Evolutionary conservation across 176 grass and related monocot genomes (phyloP), one percentile per base, ranked within the genome.

Genomic region (Bothriochloa decipiens): DNA sequence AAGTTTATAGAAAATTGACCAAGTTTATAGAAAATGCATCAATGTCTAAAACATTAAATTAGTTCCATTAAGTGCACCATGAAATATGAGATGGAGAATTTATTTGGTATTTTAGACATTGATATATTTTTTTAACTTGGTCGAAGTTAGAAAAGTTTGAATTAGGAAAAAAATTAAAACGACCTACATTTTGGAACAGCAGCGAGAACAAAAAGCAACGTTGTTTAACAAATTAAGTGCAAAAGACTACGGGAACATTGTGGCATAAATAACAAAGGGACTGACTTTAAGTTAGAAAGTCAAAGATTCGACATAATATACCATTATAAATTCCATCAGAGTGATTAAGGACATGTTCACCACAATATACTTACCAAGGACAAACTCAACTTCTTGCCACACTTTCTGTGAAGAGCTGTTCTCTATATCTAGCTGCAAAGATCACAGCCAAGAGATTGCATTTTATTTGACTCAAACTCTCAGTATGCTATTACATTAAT

Each of bases 321-420:
- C 4, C 64, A 47, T 58, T 46, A 81, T 3, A 68, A 69, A 76
- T 33, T 75, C 74, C 32, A 88, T 80, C 52, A 80, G 50, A 71
- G 16, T 72, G 66, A 20, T 55, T 65, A 71, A 46, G 52, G 77
- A 47, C 58, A 63, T 86, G 17, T 76, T 70, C 41, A 55, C 26
- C 45, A 45, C 46, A 65, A 53, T 41, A 91, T 72, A 78, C 89
- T 85, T 90, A 98, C 96, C 96, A 84, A 98, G 90, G 82, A 93
- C 76, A 89, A 98, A 90, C 81, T 98, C 96, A 61, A 98, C 91
- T 88, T 89, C 84, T 87, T 98, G 96, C 96, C 96, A 98, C 53
- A 85, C 70, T 88, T 90, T 82, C 79, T 98, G 96, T 41, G 81
- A 94, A 68, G 96, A 93, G 81, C 89, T 98, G 73, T 95, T 98